phyloP scores from a whole-genome alignment of 495 filamentous ascomycete genomes.

The Penicillium taxi region DNA sequence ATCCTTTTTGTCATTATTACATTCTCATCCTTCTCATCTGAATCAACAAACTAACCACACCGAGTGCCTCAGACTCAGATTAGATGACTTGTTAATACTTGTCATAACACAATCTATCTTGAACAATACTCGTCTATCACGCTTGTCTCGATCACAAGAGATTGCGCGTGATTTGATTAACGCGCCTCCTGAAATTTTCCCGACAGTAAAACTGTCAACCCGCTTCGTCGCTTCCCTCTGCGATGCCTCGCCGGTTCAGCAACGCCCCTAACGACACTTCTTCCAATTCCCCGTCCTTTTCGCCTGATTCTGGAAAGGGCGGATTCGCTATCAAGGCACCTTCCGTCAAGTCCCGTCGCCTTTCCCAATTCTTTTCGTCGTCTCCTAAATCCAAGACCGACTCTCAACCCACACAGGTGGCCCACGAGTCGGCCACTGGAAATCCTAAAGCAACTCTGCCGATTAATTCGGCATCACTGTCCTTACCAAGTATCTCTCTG shows the following conservation, averaged over 20 bases:
- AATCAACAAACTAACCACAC: too few relatives aligned
- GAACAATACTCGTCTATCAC: too few relatives aligned
- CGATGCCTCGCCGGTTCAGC: slow-evolving; percentile 50
- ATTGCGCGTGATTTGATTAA: slow-evolving; percentile 11
- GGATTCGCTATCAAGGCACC: slow-evolving; percentile 42
- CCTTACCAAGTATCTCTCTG: slow-evolving; percentile 84
- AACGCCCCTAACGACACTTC: slow-evolving; percentile 41
- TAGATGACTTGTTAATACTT: too few relatives aligned
- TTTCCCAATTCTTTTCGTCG: slow-evolving; percentile 51
- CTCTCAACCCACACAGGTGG: slow-evolving; percentile 41
- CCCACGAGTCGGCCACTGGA: slow-evolving; percentile 52
- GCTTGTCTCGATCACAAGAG: too few relatives aligned
- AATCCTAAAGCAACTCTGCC: slow-evolving; percentile 51
- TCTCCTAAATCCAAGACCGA: slow-evolving; percentile 50
- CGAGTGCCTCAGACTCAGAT: too few relatives aligned
- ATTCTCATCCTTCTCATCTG: background rate
- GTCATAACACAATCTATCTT: too few relatives aligned
- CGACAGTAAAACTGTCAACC: slow-evolving; percentile 12
- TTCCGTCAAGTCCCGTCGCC: slow-evolving; percentile 57
- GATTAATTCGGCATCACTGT: slow-evolving; percentile 63
- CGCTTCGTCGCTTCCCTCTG: slow-evolving; percentile 31
- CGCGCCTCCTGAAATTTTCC: slow-evolving; percentile 6
- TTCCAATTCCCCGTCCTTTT: slow-evolving; percentile 36
- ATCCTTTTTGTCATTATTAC: background rate
- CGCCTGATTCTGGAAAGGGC: slow-evolving; percentile 42